phyloP scores from a whole-genome alignment of 495 filamentous ascomycete genomes.

The Recurvomyces mirabilis region DNA sequence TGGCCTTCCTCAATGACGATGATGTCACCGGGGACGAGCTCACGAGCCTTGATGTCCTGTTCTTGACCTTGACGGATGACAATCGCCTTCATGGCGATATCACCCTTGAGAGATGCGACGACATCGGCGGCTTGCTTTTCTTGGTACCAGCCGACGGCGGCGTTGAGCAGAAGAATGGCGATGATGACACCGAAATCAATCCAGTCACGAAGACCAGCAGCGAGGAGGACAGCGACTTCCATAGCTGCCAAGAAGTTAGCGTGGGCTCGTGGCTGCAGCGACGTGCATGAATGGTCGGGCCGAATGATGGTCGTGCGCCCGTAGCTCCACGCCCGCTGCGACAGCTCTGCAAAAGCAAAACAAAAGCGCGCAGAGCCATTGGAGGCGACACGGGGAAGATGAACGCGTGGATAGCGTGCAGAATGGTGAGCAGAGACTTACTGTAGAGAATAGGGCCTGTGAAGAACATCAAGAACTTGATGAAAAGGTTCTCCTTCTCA shows the following conservation, averaged over 20 bases:
- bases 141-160: constrained; percentile 76
- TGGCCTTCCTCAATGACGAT: constrained; percentile 68
- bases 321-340: constrained; percentile 17
- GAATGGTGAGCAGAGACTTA: constrained; percentile 35
- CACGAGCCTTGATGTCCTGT: constrained; percentile 63
- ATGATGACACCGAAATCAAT: constrained; percentile 77
- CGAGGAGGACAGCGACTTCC: constrained; percentile 71
- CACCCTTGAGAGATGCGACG: constrained; percentile 68
- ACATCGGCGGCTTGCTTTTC: constrained; percentile 81
- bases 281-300: too few relatives aligned
- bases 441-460: constrained; percentile 76
- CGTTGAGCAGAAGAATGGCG: constrained; percentile 68
- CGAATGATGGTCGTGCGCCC: constrained; percentile 19
- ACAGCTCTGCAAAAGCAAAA: constrained; percentile 16
- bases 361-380: too few relatives aligned
- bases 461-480: constrained; percentile 71
- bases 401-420: too few relatives aligned
- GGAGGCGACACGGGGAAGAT: too few relatives aligned
- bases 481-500: constrained; percentile 67
- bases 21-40: constrained; percentile 73
- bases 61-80: constrained; percentile 63
- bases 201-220: constrained; percentile 72
- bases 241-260: constrained; percentile 46
- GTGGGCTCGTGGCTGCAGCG: not conserved
- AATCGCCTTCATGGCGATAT: constrained; percentile 68